Base-by-base conservation (phyloP, 352 stramenopile genomes). In the Paralagenidium karlingii region DNA sequence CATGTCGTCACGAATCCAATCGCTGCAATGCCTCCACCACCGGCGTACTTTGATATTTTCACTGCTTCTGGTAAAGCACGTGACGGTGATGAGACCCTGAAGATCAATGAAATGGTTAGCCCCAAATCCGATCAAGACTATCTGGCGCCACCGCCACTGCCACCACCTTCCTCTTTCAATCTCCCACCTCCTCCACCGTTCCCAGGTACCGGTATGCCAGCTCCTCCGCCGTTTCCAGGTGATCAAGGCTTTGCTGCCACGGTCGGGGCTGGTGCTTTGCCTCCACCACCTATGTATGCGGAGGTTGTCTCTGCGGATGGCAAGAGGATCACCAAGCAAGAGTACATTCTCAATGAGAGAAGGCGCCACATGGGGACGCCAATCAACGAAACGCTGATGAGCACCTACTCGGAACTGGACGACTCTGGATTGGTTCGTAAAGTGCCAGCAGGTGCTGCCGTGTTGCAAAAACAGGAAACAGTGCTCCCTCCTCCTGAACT, bases 261-360 rank as follows among this genome's bases (percentile, higher is more conserved):
- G 38, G 21, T 18, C 38, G 24, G 6, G 11, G n/a, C 39, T 18
- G 26, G 16, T 16, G n/a, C 39, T 29, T 18, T 13, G n/a, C n/a
- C n/a, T 7, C 36, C 21, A 41, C 19, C 19, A 26, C 36, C 19
- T n/a, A 7, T 26, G 36, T 22, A 31, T 26, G n/a, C 36, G 7
- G 26, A 41, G n/a, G 20, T 19, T 3, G 15, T 29, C 36, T 16
- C n/a, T 20, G 19, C 38, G 33, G 31, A 18, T 18, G 38, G 11
- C 21, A 32, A 2, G 40, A 45, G 8, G 62, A 85, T 21, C 55
- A 71, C 20, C 48, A 84, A 71, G 4, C 61, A 65, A 16, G 61
- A 84, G 42, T 84, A 88, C 47, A 80, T 88, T 42, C 56, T 78
- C 40, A 63, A 53, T 0, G 66, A 88, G 53, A 61, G 75, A 5